Base-by-base conservation (phyloP, 2,329 filamentous ascomycete genomes). In the Hymenoscyphus salicellus region DNA sequence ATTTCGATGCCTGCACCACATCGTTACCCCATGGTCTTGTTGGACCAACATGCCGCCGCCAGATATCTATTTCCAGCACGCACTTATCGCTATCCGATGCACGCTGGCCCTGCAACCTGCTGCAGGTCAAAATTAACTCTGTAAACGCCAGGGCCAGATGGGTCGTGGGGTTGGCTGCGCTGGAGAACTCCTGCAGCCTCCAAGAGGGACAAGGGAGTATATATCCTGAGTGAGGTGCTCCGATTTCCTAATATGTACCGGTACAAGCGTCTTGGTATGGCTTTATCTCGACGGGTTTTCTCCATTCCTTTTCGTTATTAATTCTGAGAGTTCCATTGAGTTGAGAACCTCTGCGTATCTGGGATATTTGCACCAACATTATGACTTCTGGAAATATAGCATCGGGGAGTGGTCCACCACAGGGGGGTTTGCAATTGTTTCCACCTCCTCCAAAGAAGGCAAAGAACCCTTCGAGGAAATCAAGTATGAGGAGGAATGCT, bases 381-480 rank as follows among this genome's bases (percentile, higher is more conserved):
- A 60, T 32, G 38, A 52, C 32, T 26, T 49, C 32, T 46, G 36
- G 58, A 43, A 59, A 46, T 26, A 55, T 26, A n/a, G 60, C 43
- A 17, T 33, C 38, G 28, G 64, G 56, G 26, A 52, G 46, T 52
- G 62, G 62, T 38, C 26, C 74, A 71, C 55, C 43, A 33, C 62
- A 67, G 49, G 70, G 70, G 67, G 72, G 72, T 20, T 60, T 76
- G 55, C 71, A 71, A 62, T 66, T 76, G 49, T 76, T 76, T 63
- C 74, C 74, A 65, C 71, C 75, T 30, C 70, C 72, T 30, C 72
- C 74, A 49, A 71, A 69, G 64, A 73, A 71, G 64, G 71, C 66
- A 58, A 72, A 63, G 52, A 70, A 67, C 23, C 65, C 71, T 23
- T 67, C 68, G 60, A 74, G 71, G 66, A 73, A 68, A 66, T 64